A percentile compares a stretch with the other conserved stretches of the same genome.
Evolutionary conservation across 108 stramenopile species (phyloP).

Genomic region (Conticribra guillardii): DNA sequence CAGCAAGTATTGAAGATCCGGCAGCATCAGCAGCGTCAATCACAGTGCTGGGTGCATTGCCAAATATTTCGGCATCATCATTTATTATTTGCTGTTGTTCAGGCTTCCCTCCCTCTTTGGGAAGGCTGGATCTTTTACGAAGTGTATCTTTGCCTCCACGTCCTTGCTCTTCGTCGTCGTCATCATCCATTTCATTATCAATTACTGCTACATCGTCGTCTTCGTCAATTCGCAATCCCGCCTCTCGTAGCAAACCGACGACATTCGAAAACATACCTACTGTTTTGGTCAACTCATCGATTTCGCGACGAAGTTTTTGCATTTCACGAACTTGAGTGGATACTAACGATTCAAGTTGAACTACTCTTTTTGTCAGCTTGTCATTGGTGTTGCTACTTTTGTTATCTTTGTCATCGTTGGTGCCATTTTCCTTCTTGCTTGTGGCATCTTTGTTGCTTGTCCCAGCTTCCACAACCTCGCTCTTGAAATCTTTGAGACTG

Average conservation of each 20-base stretch:
- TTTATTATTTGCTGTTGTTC: slow-evolving; percentile 36
- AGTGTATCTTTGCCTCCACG: slow-evolving; percentile 11
- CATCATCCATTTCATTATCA: slow-evolving; percentile 2
- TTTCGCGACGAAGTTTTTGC: slow-evolving; percentile 68
- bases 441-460: slow-evolving; percentile 4
- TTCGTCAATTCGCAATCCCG: slow-evolving; percentile 63
- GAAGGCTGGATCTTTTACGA: not conserved
- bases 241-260: slow-evolving; percentile 65
- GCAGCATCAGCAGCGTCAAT: slow-evolving; percentile 89
- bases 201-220: slow-evolving; percentile 24
- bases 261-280: slow-evolving; percentile 64
- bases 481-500: slow-evolving; percentile 49
- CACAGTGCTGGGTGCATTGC: slow-evolving; percentile 82
- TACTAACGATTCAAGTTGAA: slow-evolving; percentile 75
- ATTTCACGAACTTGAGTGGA: slow-evolving; percentile 73
- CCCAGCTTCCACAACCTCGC: slow-evolving; percentile 2
- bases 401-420: not conserved
- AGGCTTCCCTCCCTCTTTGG: slow-evolving; percentile 1
- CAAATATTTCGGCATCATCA: slow-evolving; percentile 88
- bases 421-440: not conserved
- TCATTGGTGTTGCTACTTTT: slow-evolving; percentile 28
- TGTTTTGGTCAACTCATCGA: slow-evolving; percentile 56
- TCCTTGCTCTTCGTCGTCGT: slow-evolving; percentile 3
- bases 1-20: slow-evolving; percentile 82
- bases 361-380: slow-evolving; percentile 52